A percentile compares a stretch with the other conserved stretches of the same genome.
phyloP scores from a whole-genome alignment of 176 grass and related monocot species.

The Carex pumila region DNA sequence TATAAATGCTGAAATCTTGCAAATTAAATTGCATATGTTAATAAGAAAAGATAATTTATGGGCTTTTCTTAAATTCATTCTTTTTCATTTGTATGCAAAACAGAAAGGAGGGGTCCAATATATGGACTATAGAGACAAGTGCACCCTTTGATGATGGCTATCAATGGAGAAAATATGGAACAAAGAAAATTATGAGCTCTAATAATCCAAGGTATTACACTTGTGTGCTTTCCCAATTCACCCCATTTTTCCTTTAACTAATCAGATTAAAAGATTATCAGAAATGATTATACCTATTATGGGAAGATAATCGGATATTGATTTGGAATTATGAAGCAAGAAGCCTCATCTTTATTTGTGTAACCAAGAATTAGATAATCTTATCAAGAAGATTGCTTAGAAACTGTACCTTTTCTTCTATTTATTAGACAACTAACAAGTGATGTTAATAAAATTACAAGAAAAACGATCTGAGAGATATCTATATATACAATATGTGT shows the following conservation, averaged over 20 bases:
- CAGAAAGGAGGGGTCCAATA: neutral
- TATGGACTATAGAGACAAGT: conserved; percentile 16
- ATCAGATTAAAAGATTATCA: neutral
- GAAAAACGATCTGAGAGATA: neutral
- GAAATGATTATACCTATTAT: neutral
- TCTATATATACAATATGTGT: neutral
- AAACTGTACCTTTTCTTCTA: no score
- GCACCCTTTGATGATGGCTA: conserved; percentile 26
- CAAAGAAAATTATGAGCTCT: conserved; percentile 11
- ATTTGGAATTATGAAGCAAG: neutral
- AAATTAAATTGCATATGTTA: neutral
- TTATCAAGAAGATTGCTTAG: neutral
- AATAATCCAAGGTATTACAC: conserved; percentile 15
- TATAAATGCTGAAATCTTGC: neutral
- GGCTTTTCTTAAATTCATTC: neutral
- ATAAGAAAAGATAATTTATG: neutral
- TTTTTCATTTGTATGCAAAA: neutral
- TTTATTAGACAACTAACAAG: neutral
- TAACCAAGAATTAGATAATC: neutral
- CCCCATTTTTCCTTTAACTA: neutral
- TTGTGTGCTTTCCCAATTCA: neutral
- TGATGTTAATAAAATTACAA: neutral
- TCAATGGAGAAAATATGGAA: conserved; percentile 27
- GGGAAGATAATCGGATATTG: neutral
- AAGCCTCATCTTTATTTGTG: neutral